Evolutionary conservation across 1,139 yeast species (phyloP).

Genomic region (Scheffersomyces lignicola): DNA sequence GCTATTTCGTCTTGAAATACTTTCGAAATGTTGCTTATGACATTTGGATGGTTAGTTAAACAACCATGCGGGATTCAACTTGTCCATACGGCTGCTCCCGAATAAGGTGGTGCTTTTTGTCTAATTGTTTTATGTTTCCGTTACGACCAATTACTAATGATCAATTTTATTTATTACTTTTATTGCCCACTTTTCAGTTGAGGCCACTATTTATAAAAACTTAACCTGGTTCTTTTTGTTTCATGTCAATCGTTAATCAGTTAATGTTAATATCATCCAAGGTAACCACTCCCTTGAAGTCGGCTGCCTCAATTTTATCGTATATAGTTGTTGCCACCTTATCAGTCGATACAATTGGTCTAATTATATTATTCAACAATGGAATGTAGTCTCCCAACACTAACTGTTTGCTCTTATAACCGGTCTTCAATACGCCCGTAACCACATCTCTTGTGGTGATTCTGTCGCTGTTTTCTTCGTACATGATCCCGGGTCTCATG

Average conservation of each 20-base stretch:
- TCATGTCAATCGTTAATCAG: constrained; percentile 1
- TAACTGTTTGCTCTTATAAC: constrained; percentile 44
- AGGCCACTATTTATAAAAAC: background rate
- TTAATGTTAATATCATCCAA: constrained; percentile 46
- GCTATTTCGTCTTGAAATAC: background rate
- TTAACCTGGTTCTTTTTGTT: background rate
- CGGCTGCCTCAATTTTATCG: constrained; percentile 51
- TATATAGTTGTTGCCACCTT: constrained; percentile 62
- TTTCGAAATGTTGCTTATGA: background rate
- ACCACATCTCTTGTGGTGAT: constrained; percentile 30
- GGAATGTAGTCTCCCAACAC: constrained; percentile 26
- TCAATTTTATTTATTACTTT: background rate
- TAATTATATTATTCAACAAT: constrained; percentile 46
- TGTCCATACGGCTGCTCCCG: too few species aligned
- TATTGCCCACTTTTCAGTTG: background rate
- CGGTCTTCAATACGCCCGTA: constrained; percentile 27
- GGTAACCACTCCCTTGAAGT: constrained; percentile 56
- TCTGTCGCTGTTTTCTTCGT: constrained; percentile 43
- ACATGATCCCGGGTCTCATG: constrained; percentile 84
- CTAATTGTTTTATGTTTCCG: too few species aligned
- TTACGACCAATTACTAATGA: too few species aligned
- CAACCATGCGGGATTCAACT: too few species aligned
- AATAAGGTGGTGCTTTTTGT: too few species aligned
- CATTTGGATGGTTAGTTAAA: background rate
- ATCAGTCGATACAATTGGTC: constrained; percentile 71